These are phyloP conservation scores for Aspergillus chevalieri DNA, from an alignment of 2,329 filamentous ascomycete genomes.

Conservation along the genomic window DNA sequence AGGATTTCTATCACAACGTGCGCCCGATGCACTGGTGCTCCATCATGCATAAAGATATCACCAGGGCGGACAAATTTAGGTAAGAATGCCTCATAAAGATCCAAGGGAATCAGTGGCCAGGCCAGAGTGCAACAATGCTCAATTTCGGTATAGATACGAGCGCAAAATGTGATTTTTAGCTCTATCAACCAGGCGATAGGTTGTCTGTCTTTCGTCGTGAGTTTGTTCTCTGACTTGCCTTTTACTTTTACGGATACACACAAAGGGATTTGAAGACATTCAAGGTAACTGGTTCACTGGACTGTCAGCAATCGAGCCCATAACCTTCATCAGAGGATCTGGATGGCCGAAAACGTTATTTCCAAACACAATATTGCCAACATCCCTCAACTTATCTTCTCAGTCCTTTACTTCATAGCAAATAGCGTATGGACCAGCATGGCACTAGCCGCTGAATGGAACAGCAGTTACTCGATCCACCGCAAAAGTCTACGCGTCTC, in stretches of 20 bases:
- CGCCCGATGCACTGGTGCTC: no score
- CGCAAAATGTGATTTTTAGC: background rate
- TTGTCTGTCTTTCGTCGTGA: background rate
- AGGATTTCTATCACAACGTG: no score
- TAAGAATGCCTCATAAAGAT: no score
- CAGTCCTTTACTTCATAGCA: conserved; percentile 29
- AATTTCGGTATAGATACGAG: background rate
- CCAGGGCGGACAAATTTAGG: no score
- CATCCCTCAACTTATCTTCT: conserved; percentile 29
- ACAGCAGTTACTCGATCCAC: conserved; percentile 27
- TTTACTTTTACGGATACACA: no score
- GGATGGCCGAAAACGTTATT: conserved; percentile 6
- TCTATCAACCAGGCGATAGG: background rate
- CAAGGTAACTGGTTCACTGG: conserved; percentile 3
- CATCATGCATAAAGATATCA: no score
- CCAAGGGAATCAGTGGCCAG: conserved; percentile 5
- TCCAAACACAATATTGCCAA: conserved; percentile 32
- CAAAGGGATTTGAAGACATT: no score
- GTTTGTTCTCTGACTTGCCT: no score
- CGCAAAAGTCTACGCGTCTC: conserved; percentile 39
- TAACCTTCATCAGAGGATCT: conserved; percentile 2
- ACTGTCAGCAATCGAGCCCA: conserved; percentile 3
- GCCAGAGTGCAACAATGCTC: background rate
- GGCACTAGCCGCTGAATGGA: conserved; percentile 46
- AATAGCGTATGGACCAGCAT: conserved; percentile 41